Base-by-base conservation (phyloP, 352 stramenopile species). In the Phytophthora agathidicida region DNA sequence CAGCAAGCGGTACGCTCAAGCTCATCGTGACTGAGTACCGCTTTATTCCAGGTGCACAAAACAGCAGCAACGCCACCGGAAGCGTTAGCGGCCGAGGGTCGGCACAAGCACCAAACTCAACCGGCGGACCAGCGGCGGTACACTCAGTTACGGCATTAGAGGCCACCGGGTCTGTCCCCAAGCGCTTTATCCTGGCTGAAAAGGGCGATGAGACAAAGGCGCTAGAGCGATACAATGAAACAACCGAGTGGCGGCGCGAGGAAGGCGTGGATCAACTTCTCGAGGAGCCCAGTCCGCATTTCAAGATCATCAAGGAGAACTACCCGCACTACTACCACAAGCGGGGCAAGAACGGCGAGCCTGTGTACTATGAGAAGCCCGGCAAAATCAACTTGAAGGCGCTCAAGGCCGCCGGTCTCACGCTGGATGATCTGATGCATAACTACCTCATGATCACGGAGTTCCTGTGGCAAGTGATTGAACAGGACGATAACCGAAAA, bases 311-410 rank as follows among this genome's bases (percentile, higher is more conserved):
- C 71, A 97, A 97, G 64, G 67, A 86, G 19, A 95, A 97, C 68
- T 97, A 97, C 69, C 88, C 89, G 36, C 88, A 96, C 44, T 97
- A 89, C 60, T 96, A 94, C 70, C 83, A 94, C 76, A 94, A 94
- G 60, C 80, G 83, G 30, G 85, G 85, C 39, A 88, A 88, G 31
- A 68, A 93, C 14, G 71, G 66, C 27, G 85, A 94, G 58, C 85
- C 86, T 8, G 85, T 94, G 59, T 96, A 96, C 75, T 94, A 94
- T 41, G 85, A 94, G 55, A 91, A 93, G 46, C 82, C 83, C 1
- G 84, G 86, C 42, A 90, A 90, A 46, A 97, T 96, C 68, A 84
- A 96, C 38, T 44, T 97, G 28, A 91, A 94, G 60, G 84, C 83
- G 16, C 72, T 97, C 24, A 92, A 91, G 56, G 72, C 61, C 24